Conservation (phyloP, 768 basidiomycete genomes). For the Lactarius quietus region DNA sequence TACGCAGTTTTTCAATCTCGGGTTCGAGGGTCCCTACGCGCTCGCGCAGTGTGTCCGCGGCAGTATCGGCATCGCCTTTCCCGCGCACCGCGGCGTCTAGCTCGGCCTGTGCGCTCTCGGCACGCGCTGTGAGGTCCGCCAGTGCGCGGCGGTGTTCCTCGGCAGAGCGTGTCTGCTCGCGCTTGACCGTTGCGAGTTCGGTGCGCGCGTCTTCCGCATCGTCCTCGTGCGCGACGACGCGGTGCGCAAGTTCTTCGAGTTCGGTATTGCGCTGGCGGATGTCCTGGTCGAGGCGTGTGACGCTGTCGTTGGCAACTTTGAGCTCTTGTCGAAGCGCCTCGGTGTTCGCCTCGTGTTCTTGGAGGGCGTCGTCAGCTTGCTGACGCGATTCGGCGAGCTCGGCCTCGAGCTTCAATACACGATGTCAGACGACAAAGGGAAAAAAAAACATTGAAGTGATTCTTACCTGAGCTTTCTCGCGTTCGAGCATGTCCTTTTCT, state of each 20-base stretch:
- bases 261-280: slow-evolving; percentile 56
- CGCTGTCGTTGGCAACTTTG: slow-evolving; percentile 50
- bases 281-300: slow-evolving; percentile 53
- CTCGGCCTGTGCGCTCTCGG: slow-evolving; percentile 43
- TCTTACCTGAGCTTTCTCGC: slow-evolving; percentile 21
- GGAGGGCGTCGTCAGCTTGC: slow-evolving; percentile 45
- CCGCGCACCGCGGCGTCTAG: slow-evolving; percentile 50
- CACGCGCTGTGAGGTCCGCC: slow-evolving; percentile 45
- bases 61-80: slow-evolving; percentile 55
- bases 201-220: slow-evolving; percentile 54
- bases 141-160: slow-evolving; percentile 48
- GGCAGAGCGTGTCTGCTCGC: slow-evolving; percentile 49
- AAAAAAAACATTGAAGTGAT: not conserved
- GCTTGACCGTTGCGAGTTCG: slow-evolving; percentile 50
- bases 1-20: slow-evolving; percentile 57
- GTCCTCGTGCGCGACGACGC: slow-evolving; percentile 45
- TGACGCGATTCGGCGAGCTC: slow-evolving; percentile 53
- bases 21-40: slow-evolving; percentile 47
- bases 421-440: not conserved
- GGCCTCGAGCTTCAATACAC: slow-evolving; percentile 44
- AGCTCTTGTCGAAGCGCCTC: slow-evolving; percentile 52
- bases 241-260: slow-evolving; percentile 44
- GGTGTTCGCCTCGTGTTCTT: slow-evolving; percentile 48
- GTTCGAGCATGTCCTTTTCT: slow-evolving; percentile 51
- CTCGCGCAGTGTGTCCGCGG: slow-evolving; percentile 46